phyloP scores from a whole-genome alignment of 2,329 filamentous ascomycete genomes.

The Penicillium sp. region DNA sequence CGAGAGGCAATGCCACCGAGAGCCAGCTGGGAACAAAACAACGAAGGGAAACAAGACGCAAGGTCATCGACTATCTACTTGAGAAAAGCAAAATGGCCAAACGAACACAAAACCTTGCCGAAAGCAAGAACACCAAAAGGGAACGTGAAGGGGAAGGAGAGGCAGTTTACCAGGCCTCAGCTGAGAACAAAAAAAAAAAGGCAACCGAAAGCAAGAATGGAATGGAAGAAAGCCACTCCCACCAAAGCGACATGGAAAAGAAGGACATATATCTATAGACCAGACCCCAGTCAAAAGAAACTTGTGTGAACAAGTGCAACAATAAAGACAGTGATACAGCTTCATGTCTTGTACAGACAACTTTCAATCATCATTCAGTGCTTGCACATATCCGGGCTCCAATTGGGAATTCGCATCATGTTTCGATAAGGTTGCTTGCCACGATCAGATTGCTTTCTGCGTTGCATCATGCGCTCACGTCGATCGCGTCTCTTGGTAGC shows the following conservation, averaged over 20 bases:
- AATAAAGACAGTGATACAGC: background rate
- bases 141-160: background rate
- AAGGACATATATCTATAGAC: background rate
- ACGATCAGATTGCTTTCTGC: slow-evolving; percentile 9
- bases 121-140: background rate
- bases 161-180: background rate
- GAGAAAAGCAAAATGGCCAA: background rate
- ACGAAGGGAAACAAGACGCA: background rate
- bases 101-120: background rate
- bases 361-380: slow-evolving; percentile 3
- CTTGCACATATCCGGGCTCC: slow-evolving; percentile 9
- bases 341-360: background rate
- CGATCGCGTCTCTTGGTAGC: slow-evolving; percentile 38
- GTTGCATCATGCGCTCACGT: slow-evolving; percentile 38
- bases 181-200: background rate
- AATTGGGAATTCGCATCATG: slow-evolving; percentile 22
- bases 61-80: background rate
- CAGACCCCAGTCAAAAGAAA: background rate
- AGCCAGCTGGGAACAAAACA: background rate
- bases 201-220: background rate
- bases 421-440: slow-evolving; percentile 21
- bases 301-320: background rate
- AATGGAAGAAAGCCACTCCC: background rate
- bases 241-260: background rate
- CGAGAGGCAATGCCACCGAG: background rate